These are phyloP conservation scores for Pseudogymnoascus sp. DNA, from an alignment of 2,329 filamentous ascomycete genomes.

Conservation along the genomic window DNA sequence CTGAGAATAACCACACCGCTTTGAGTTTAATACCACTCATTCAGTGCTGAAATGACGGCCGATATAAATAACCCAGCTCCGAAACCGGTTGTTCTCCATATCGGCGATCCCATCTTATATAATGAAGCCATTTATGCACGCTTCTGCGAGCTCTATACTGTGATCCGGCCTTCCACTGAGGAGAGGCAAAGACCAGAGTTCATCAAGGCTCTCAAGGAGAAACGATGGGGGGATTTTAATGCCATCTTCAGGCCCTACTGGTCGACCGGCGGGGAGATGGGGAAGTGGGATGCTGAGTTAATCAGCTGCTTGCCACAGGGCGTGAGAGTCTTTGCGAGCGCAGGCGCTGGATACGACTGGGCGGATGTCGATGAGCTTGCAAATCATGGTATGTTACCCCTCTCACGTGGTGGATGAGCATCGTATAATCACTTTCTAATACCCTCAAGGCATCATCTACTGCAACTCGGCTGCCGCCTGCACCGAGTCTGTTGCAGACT, in stretches of 20 bases:
- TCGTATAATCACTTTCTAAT: background rate
- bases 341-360: conserved; percentile 57
- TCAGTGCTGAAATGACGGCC: background rate
- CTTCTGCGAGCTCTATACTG: conserved; percentile 33
- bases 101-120: conserved; percentile 28
- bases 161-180: conserved; percentile 41
- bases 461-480: conserved; percentile 63
- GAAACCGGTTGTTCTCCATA: conserved; percentile 26
- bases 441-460: conserved; percentile 47
- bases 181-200: conserved; percentile 45
- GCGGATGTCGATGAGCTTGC: conserved; percentile 52
- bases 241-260: conserved; percentile 50
- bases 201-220: conserved; percentile 39
- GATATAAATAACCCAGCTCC: background rate
- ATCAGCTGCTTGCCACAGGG: conserved; percentile 44
- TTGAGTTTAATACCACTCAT: background rate
- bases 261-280: conserved; percentile 58
- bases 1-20: background rate
- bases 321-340: conserved; percentile 48
- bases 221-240: conserved; percentile 45
- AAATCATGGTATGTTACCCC: conserved; percentile 34
- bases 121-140: conserved; percentile 21
- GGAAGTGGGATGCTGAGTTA: conserved; percentile 51
- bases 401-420: background rate
- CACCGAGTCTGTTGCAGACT: conserved; percentile 64